Percentiles rank a stretch among this genome's conserved stretches.
Conservation (phyloP, 495 filamentous ascomycete genomes). For the Neurospora sp. region DNA sequence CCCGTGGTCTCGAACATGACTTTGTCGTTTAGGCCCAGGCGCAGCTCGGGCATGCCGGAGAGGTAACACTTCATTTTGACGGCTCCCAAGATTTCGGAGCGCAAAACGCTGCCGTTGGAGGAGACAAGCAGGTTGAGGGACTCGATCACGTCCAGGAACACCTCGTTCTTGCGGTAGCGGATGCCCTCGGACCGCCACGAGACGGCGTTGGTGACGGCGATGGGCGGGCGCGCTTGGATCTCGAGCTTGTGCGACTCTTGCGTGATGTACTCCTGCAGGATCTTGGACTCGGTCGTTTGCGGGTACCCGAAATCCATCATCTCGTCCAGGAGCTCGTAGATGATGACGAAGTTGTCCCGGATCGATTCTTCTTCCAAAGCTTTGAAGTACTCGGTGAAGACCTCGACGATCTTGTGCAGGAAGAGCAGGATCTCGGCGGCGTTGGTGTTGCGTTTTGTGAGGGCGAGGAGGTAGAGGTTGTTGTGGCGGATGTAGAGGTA, state of each 20-base stretch:
- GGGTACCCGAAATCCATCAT: conserved; percentile 99
- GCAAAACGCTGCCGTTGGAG: conserved; percentile 87
- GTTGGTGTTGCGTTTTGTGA: conserved; percentile 98
- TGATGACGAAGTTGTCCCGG: conserved; percentile 98
- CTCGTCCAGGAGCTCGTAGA: conserved; percentile 97
- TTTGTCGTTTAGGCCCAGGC: conserved; percentile 94
- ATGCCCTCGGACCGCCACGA: conserved; percentile 98
- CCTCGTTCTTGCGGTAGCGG: conserved; percentile 73
- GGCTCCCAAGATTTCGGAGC: conserved; percentile 93
- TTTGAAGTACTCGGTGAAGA: conserved; percentile 99
- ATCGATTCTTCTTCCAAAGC: conserved; percentile 98
- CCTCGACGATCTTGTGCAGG: conserved; percentile 95
- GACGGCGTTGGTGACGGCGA: conserved; percentile 97
- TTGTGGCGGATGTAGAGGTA: conserved; percentile 99
- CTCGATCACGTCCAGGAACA: conserved; percentile 96
- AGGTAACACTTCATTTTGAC: conserved; percentile 99
- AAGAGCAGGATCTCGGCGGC: conserved; percentile 97
- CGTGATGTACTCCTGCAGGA: conserved; percentile 98
- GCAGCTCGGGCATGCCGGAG: conserved; percentile 95
- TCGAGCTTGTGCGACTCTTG: conserved; percentile 99
- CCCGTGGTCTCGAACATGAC: conserved; percentile 99
- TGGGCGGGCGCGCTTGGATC: conserved; percentile 96
- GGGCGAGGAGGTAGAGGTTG: conserved; percentile 96
- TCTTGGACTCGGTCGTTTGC: conserved; percentile 98
- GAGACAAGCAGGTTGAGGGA: conserved; percentile 94